A percentile compares a stretch with the other conserved stretches of the same genome.
phyloP scores from a whole-genome alignment of 371 early-diverging fungal species.

The Mortierella sp. region DNA sequence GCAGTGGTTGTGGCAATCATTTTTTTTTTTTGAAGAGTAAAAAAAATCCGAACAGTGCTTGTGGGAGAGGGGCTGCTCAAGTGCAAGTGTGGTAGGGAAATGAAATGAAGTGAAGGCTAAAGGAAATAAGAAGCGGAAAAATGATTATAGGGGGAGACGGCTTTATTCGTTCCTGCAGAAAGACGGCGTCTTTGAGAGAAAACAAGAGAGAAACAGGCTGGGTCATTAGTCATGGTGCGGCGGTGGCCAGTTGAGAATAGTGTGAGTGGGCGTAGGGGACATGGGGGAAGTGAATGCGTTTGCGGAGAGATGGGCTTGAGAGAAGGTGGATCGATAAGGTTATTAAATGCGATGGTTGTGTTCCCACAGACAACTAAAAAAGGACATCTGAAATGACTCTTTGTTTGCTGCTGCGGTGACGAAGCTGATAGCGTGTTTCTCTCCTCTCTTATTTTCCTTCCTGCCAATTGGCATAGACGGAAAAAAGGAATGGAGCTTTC shows the following conservation, averaged over 20 bases:
- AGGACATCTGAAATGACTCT: too few relatives aligned
- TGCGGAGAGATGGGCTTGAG: not conserved
- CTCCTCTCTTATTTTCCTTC: too few relatives aligned
- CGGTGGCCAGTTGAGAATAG: not conserved
- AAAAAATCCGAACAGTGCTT: not conserved
- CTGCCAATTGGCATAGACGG: too few relatives aligned
- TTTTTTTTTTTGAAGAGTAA: not conserved
- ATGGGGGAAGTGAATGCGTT: not conserved
- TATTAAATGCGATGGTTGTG: too few relatives aligned
- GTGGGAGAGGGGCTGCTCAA: not conserved
- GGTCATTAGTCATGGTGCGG: not conserved
- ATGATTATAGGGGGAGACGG: not conserved
- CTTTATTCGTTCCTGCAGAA: not conserved
- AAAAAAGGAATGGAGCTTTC: too few relatives aligned
- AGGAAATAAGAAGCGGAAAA: not conserved
- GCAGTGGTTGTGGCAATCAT: not conserved
- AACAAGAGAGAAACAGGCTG: not conserved
- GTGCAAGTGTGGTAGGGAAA: not conserved
- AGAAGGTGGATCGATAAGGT: not conserved
- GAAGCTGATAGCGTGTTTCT: not conserved
- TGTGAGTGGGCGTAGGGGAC: not conserved
- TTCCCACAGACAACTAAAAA: too few relatives aligned
- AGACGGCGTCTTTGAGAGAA: not conserved
- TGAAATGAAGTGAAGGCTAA: not conserved
- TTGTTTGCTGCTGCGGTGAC: not conserved